Percentiles rank a stretch among this genome's conserved stretches.
Conservation (phyloP, 2,329 filamentous ascomycete species). For the Aspergillus sp. region DNA sequence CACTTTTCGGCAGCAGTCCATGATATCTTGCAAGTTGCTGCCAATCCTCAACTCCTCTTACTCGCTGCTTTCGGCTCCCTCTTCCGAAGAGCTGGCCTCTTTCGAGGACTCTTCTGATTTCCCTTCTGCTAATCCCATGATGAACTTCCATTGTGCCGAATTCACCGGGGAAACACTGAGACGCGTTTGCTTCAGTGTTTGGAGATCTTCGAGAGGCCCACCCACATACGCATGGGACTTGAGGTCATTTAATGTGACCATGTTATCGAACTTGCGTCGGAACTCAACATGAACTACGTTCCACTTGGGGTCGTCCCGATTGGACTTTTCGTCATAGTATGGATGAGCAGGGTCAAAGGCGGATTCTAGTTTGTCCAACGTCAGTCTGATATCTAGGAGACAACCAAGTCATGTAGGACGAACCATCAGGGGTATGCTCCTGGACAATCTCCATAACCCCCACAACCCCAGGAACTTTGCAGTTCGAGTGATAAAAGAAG, state of each 20-base stretch:
- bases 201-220: constrained; percentile 65
- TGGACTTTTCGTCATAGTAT: constrained; percentile 79
- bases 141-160: constrained; percentile 44
- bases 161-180: constrained; percentile 65
- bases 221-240: constrained; percentile 58
- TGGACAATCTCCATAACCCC: constrained; percentile 85
- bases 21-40: too few species aligned
- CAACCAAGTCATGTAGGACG: constrained; percentile 19
- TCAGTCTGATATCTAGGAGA: too few species aligned
- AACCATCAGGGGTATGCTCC: constrained; percentile 76
- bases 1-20: too few species aligned
- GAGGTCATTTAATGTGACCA: constrained; percentile 67
- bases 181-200: constrained; percentile 75
- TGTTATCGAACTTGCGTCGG: constrained; percentile 70
- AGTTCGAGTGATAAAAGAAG: constrained; percentile 97
- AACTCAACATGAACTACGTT: constrained; percentile 85
- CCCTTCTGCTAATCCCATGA: constrained; percentile 38
- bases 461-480: constrained; percentile 81
- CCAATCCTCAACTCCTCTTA: constrained; percentile 3
- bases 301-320: constrained; percentile 70
- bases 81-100: constrained; percentile 3
- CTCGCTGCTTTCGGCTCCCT: constrained; percentile 10
- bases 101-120: constrained; percentile 13
- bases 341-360: constrained; percentile 68
- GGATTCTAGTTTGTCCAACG: constrained; percentile 45